These are phyloP conservation scores for Schizonepeta tenuifolia DNA, from an alignment of 257 asterid genomes.

Conservation along the genomic window DNA sequence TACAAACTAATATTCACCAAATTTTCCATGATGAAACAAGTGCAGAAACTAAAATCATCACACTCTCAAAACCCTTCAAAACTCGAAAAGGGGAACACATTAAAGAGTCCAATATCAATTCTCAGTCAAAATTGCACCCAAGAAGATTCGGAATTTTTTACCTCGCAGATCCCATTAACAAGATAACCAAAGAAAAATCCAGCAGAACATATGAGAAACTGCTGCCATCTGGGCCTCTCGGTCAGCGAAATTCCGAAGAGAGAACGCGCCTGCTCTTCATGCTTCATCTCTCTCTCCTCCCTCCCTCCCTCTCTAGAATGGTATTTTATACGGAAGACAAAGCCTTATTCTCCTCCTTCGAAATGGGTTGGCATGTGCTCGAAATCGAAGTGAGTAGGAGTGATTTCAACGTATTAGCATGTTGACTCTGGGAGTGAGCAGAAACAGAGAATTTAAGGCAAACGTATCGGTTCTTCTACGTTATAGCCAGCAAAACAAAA, in stretches of 20 bases:
- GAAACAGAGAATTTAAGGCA: conserved; percentile 37
- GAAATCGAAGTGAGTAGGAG: conserved; percentile 32
- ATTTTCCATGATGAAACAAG: conserved; percentile 16
- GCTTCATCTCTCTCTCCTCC: conserved; percentile 53
- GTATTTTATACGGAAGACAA: neutral
- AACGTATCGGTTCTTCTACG: conserved; percentile 57
- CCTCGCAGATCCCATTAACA: conserved; percentile 94
- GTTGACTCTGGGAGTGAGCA: conserved; percentile 48
- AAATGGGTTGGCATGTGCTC: conserved; percentile 34
- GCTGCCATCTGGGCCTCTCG: conserved; percentile 84
- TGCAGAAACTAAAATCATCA: neutral
- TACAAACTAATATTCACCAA: neutral
- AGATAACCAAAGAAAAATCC: conserved; percentile 97
- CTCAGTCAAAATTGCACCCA: neutral
- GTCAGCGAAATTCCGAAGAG: conserved; percentile 78
- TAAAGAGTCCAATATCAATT: neutral
- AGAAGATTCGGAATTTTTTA: conserved; percentile 17
- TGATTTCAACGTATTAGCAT: conserved; percentile 45
- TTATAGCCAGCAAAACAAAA: neutral
- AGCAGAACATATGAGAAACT: conserved; percentile 79
- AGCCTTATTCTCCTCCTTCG: neutral
- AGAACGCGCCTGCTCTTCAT: conserved; percentile 70
- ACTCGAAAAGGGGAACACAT: neutral
- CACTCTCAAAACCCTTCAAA: conserved; percentile 3
- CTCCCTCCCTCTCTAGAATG: neutral